Percentiles rank a stretch among this genome's conserved stretches.
phyloP scores from a whole-genome alignment of 148 eudicot genomes.

The Nepenthes mirabilis region DNA sequence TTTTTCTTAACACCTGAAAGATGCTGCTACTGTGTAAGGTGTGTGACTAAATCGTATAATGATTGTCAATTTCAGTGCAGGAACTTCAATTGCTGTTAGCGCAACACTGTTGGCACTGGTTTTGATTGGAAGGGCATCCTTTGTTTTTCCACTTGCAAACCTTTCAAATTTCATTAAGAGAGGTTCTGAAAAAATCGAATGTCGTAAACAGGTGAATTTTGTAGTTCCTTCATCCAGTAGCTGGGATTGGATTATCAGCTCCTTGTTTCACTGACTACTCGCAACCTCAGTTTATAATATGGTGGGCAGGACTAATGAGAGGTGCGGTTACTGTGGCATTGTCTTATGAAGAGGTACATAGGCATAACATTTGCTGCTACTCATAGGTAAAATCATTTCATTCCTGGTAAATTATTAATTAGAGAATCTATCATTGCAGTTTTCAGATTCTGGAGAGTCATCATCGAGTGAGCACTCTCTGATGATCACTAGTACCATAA shows the following conservation, averaged over 20 bases:
- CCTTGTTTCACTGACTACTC: constrained; percentile 6
- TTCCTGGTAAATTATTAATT: neutral
- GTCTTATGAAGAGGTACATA: constrained; percentile 74
- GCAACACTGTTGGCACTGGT: constrained; percentile 51
- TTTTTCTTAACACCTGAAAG: neutral
- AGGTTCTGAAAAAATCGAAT: constrained; percentile 30
- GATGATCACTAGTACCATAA: constrained; percentile 68
- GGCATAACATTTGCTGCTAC: neutral
- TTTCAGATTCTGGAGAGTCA: constrained; percentile 31
- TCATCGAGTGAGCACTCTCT: constrained; percentile 31
- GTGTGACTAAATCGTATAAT: neutral
- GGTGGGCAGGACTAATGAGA: constrained; percentile 99
- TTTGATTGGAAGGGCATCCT: constrained; percentile 81
- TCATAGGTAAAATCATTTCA: neutral
- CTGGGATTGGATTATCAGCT: neutral
- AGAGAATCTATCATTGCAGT: constrained; percentile 25
- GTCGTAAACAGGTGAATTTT: constrained; percentile 42
- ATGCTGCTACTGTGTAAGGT: neutral
- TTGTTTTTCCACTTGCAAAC: constrained; percentile 66
- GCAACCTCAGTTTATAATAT: constrained; percentile 55
- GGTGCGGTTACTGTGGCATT: constrained; percentile 95
- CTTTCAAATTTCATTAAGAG: constrained; percentile 30
- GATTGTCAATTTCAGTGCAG: constrained; percentile 39
- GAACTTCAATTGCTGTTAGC: constrained; percentile 57
- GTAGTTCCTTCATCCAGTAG: neutral